phyloP scores from a whole-genome alignment of 441 rosid species.

The Bocquillonia castaneifolia region DNA sequence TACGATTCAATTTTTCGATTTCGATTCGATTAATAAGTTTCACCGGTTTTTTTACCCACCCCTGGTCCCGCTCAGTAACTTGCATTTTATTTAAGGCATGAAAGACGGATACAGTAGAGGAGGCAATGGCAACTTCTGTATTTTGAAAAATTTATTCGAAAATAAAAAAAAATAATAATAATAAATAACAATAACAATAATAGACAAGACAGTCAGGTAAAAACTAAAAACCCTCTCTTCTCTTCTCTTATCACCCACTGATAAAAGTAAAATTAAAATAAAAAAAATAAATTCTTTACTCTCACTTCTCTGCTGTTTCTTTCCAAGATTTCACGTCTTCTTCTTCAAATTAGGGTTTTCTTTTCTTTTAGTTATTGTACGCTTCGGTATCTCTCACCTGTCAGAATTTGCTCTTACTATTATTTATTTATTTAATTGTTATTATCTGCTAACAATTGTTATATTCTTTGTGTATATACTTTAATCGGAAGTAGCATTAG shows the following conservation, averaged over 20 bases:
- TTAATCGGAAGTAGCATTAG: constrained; percentile 10
- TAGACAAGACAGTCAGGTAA: constrained; percentile 24
- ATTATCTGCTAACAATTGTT: neutral
- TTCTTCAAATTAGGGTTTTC: constrained; percentile 22
- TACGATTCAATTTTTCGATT: too few relatives aligned
- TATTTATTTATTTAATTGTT: neutral
- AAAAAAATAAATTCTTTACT: constrained; percentile 18
- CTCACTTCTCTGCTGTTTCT: constrained; percentile 15
- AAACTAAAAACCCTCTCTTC: too few relatives aligned
- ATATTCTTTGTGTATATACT: neutral
- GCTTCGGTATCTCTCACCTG: constrained; percentile 19
- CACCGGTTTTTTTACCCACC: too few relatives aligned
- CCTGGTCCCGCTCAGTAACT: too few relatives aligned
- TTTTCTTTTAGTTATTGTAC: constrained; percentile 18
- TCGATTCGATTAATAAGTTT: too few relatives aligned
- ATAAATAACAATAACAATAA: neutral
- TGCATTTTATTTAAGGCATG: neutral
- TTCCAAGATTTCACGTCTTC: constrained; percentile 27
- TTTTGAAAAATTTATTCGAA: neutral
- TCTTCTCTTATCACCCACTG: constrained; percentile 11
- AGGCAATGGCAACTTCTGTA: neutral
- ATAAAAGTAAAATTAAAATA: constrained; percentile 17
- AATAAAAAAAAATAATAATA: neutral
- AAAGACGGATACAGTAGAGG: neutral
- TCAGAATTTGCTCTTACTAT: neutral